Conservation (phyloP, 257 asterid genomes). For the Penstemon barbatus region DNA sequence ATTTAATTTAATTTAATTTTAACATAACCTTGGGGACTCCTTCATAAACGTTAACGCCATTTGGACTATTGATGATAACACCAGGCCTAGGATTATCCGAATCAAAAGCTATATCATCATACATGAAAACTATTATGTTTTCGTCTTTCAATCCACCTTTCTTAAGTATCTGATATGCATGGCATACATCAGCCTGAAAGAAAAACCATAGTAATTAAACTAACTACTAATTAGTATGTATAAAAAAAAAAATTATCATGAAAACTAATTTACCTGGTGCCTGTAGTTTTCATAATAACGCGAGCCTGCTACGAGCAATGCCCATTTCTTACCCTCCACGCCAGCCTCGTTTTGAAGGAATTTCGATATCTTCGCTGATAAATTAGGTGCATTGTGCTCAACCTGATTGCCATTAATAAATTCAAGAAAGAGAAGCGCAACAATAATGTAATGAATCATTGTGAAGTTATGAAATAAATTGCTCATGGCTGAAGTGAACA, state of each 20-base stretch:
- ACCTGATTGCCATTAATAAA: constrained; percentile 2
- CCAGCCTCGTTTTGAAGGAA: neutral
- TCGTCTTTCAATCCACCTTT: constrained; percentile 61
- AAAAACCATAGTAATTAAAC: neutral
- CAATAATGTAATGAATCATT: constrained; percentile 18
- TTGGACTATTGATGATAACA: constrained; percentile 58
- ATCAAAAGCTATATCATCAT: constrained; percentile 59
- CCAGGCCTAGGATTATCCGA: constrained; percentile 57
- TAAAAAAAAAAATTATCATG: neutral
- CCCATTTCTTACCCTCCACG: constrained; percentile 29
- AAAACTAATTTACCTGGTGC: constrained; percentile 29
- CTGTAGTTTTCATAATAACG: constrained; percentile 24
- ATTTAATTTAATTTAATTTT: neutral
- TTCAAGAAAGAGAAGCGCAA: constrained; percentile 19
- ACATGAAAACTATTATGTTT: constrained; percentile 64
- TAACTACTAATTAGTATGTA: neutral
- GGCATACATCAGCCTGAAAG: constrained; percentile 62
- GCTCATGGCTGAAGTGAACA: neutral
- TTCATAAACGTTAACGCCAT: constrained; percentile 53
- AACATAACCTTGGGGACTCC: constrained; percentile 70
- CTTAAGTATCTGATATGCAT: constrained; percentile 64
- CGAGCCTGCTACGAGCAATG: constrained; percentile 33
- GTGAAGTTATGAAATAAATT: neutral
- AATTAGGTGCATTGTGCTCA: constrained; percentile 3
- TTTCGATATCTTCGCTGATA: neutral